Evolutionary conservation across 2,329 filamentous ascomycete genomes (phyloP), one percentile per base, ranked within the genome.

Genomic region (Aspergillus viridinutans): DNA sequence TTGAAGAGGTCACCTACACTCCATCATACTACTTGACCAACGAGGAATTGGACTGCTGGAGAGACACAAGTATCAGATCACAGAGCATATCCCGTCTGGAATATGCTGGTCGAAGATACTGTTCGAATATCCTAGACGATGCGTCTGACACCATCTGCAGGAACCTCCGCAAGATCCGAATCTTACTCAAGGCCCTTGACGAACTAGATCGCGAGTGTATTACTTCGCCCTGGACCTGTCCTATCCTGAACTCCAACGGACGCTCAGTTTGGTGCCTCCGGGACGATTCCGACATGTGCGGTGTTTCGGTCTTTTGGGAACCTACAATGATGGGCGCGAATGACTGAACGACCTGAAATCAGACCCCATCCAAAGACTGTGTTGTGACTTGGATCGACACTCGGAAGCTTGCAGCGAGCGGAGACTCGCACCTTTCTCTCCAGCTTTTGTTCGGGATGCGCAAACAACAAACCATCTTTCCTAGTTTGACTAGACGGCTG

Each of bases 211-310:
- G 92, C 71, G 71, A 81, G 82, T 96, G 60, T 86, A 92, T 63
- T 96, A 96, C 74, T 96, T 90, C 69, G 92, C 92, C 21, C 81
- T 96, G 57, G 92, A 96, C 69, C 78, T 96, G 52, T 92, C 89
- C 28, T 78, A 85, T 58, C 78, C 83, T 49, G 92, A 96, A 73
- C 81, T 96, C 42, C 79, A 89, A 67, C 85, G 92, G 49, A 96
- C 92, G 0, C 81, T 96, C 20, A 49, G 52, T 40, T 12, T 50
- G 14, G 52, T 94, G 1, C 89, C 90, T 0, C 73, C 76, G 14
- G 75, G 73, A 7, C 70, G 69, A 1, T 92, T 90, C 73, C 74
- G 84, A 61, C 80, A 92, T 68, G 87, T 96, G 60, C 82, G 81
- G 60, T 92, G 88, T 70, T 87, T 86, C 66, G 92, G 91, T 1